Evolutionary conservation across 208 protist genomes (phyloP), one percentile per base, ranked within the genome.

Genomic region (Wallacemonas sp.): DNA sequence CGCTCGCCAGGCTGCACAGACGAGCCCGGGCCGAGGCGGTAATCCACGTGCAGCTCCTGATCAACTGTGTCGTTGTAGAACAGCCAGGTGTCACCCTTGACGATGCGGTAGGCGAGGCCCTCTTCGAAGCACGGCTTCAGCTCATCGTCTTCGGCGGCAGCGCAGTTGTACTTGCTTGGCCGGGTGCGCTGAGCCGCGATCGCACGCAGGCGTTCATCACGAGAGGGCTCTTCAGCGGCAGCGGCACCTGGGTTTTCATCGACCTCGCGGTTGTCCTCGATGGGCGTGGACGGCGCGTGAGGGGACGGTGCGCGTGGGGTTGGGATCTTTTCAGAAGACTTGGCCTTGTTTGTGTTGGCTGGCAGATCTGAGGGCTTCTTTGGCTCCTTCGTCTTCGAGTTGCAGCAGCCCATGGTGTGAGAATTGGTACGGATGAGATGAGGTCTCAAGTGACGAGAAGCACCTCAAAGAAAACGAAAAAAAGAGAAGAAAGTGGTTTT

Each of bases 51-150:
- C 60, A 79, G 82, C 47, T 87, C 82, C 68, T 89, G 90, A 39
- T 81, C 68, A n/a, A 78, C 62, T 9, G 84, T 85, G 72, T 88
- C 87, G 61, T 93, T 93, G 68, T 93, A 88, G 44, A 89, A 64
- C 66, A 74, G 77, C 81, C 81, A 89, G 31, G 64, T 61, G 22
- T 46, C 31, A 14, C 61, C 66, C 27, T 77, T 77, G 15, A 82
- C 68, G 55, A 90, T 80, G 44, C 77, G 72, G 75, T 75, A 88
- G 38, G 83, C 38, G 68, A 86, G 62, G 3, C 77, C 86, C 19
- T 74, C 66, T 30, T 77, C 54, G 54, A 88, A 88, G 70, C 75
- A 69, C 17, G 64, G 21, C 24, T 64, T 72, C 46, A 80, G 47
- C 17, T 87, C 81, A 0, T 53, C 68, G 14, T 70, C 85, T 26